Evolutionary conservation across 2,329 filamentous ascomycete genomes (phyloP), one percentile per base, ranked within the genome.

Genomic region (Corynespora cassiicola): DNA sequence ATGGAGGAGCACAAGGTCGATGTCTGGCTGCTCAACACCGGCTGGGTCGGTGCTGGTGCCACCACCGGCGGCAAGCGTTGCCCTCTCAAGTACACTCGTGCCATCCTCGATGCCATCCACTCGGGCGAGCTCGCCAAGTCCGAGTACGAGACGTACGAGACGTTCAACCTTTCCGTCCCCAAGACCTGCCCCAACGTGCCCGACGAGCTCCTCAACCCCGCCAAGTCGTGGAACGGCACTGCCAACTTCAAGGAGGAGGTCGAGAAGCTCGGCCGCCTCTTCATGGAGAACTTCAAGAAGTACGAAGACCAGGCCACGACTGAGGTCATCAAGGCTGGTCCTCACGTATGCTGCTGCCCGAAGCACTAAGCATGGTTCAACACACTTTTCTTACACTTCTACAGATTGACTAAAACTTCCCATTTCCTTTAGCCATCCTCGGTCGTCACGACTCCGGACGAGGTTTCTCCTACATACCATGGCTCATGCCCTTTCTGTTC

Each of bases 101-200:
- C 94, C 63, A 97, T 99, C 70, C 85, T 99, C 60, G 92, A 99
- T 72, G 88, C 92, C 68, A 96, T 99, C 76, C 94, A 99, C 86
- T 91, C 84, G 35, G 94, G 94, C 58, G 90, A 96, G 76, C 88
- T 99, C 56, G 90, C 90, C 66, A 88, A 95, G 61, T 86, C 82
- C 49, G 87, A 95, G 73, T 99, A 89, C 76, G 94, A 99, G 80
- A 90, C 77, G 54, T 99, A 99, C 76, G 90, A 90, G 25, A 85
- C 90, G 52, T 99, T 99, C 85, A 96, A 96, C 80, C 86, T 99
- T 42, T 82, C 87, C 66, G 90, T 99, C n/a, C 94, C 94, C 71
- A 96, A 87, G 78, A 77, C 83, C 32, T 97, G 92, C 81, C 84
- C 87, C 51, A 86, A 85, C 66, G 94, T 99, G 7, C 94, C 94